Conservation (phyloP, 331 rosid species). For the Quercus tomentella region DNA sequence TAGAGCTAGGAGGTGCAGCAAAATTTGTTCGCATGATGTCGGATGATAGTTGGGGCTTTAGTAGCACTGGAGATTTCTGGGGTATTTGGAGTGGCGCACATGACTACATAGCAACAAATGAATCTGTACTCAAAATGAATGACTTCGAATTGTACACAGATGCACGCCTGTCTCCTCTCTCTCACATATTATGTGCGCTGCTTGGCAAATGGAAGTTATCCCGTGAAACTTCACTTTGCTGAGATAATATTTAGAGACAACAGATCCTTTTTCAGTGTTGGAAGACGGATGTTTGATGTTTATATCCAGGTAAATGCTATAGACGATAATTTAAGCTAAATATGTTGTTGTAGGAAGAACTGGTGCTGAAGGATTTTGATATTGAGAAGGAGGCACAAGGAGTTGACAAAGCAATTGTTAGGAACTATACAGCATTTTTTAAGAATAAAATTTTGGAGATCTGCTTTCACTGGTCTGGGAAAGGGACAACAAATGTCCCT, state of each 20-base stretch:
- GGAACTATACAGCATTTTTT: slow-evolving; percentile 8
- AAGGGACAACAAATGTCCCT: slow-evolving; percentile 30
- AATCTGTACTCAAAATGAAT: slow-evolving; percentile 3
- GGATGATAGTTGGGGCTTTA: slow-evolving; percentile 26
- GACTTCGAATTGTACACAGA: slow-evolving; percentile 13
- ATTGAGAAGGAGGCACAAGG: slow-evolving; percentile 41
- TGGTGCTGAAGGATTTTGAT: slow-evolving; percentile 27
- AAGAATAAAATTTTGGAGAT: slow-evolving; percentile 29
- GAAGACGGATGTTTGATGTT: slow-evolving; percentile 41
- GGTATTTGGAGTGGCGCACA: background rate
- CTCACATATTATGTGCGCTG: slow-evolving; percentile 43
- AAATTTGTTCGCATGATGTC: background rate
- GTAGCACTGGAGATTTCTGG: slow-evolving; percentile 28
- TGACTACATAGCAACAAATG: background rate
- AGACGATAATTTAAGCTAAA: background rate
- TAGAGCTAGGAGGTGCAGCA: slow-evolving; percentile 16
- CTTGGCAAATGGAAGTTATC: slow-evolving; percentile 38
- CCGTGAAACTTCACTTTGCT: slow-evolving; percentile 39
- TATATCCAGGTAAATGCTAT: slow-evolving; percentile 26
- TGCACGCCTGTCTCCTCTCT: slow-evolving; percentile 27
- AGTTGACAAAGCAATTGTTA: slow-evolving; percentile 12
- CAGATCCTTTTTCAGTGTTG: slow-evolving; percentile 27
- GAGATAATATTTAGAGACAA: slow-evolving; percentile 35
- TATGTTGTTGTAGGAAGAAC: slow-evolving; percentile 21
- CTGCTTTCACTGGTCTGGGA: slow-evolving; percentile 41